Evolutionary conservation across 345 rosid species (phyloP).

Genomic region (Sonneratia caseolaris): DNA sequence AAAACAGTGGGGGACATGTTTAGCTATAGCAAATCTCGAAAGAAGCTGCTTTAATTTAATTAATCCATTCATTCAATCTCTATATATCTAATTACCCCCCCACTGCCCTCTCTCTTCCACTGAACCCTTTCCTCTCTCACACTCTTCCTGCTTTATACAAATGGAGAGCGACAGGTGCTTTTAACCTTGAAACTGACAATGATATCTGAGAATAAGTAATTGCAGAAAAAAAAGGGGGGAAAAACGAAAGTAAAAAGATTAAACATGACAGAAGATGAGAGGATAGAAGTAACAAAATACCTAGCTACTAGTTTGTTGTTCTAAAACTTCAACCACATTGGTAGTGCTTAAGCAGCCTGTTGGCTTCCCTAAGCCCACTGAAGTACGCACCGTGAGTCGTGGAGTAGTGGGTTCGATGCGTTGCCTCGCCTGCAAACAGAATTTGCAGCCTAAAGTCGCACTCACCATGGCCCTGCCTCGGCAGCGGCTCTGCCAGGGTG

Average conservation of each 20-base stretch:
- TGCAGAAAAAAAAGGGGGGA: conserved; percentile 14
- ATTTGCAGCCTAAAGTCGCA: conserved; percentile 38
- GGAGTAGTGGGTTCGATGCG: conserved; percentile 92
- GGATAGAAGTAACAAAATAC: conserved; percentile 13
- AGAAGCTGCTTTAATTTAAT: conserved; percentile 34
- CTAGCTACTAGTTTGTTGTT: conserved; percentile 8
- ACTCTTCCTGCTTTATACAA: conserved; percentile 3
- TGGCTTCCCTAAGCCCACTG: conserved; percentile 93
- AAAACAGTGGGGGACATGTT: neutral
- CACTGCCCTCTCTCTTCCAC: conserved; percentile 25
- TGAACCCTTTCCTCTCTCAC: conserved; percentile 9
- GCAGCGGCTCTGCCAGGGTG: conserved; percentile 79
- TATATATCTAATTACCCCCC: conserved; percentile 37
- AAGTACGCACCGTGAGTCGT: conserved; percentile 96
- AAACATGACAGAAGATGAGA: neutral
- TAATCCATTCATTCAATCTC: conserved; percentile 7
- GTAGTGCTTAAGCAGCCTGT: conserved; percentile 88
- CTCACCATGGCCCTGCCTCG: conserved; percentile 19
- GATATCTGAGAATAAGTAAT: conserved; percentile 5
- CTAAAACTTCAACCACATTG: conserved; percentile 33
- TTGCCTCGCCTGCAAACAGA: conserved; percentile 96
- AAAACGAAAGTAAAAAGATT: conserved; percentile 13
- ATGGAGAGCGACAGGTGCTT: conserved; percentile 4
- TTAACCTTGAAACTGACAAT: conserved; percentile 6
- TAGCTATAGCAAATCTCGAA: conserved; percentile 3